Conservation (phyloP, 768 basidiomycete species). For the Hysterangium stoloniferum region DNA sequence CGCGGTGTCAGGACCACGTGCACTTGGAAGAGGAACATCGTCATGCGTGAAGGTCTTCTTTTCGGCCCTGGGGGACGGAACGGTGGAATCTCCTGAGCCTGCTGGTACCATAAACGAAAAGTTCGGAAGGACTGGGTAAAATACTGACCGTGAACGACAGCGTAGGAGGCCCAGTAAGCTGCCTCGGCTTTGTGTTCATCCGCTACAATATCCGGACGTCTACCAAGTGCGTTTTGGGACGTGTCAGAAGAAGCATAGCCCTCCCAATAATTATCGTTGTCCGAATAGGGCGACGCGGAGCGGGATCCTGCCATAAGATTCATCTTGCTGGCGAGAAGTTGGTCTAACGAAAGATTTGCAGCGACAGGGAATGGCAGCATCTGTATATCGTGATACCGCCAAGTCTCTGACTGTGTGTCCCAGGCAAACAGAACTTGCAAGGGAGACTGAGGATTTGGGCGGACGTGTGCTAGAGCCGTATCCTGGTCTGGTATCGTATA, state of each 20-base stretch:
- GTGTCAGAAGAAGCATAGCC: conserved; percentile 10
- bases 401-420: conserved; percentile 40
- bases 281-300: conserved; percentile 5
- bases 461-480: conserved; percentile 9
- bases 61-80: conserved; percentile 41
- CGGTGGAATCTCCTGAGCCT: conserved; percentile 70
- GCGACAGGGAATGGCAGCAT: conserved; percentile 63
- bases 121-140: no score
- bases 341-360: conserved; percentile 22
- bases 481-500: conserved; percentile 20
- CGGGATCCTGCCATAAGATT: no score
- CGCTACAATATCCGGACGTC: background rate
- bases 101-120: background rate
- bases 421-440: conserved; percentile 64
- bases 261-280: conserved; percentile 9
- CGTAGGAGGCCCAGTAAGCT: conserved; percentile 73
- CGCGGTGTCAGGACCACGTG: conserved; percentile 14
- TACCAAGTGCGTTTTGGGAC: background rate
- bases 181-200: conserved; percentile 36
- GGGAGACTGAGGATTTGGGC: conserved; percentile 2
- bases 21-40: no score
- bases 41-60: no score
- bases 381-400: conserved; percentile 66
- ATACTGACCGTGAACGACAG: conserved; percentile 54
- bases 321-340: conserved; percentile 25